phyloP scores from a whole-genome alignment of 1,139 yeast species.

The Yamadazyma sp. region DNA sequence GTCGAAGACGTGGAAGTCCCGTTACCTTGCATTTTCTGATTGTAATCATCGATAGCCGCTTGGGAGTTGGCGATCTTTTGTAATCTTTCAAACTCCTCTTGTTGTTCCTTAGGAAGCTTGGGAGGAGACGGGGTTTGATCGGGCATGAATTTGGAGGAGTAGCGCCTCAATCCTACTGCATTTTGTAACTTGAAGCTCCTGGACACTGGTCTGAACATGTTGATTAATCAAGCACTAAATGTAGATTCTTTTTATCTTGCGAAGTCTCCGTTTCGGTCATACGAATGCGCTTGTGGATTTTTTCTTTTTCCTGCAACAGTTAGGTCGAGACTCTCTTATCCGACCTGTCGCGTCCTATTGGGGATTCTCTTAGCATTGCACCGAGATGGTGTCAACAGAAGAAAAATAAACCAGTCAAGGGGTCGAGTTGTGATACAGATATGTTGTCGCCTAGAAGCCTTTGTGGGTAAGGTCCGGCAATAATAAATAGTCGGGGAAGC shows the following conservation, averaged over 20 bases:
- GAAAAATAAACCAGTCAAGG: too few species aligned
- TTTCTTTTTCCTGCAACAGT: not conserved
- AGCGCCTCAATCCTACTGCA: slow-evolving; percentile 1
- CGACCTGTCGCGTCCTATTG: not conserved
- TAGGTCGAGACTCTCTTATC: not conserved
- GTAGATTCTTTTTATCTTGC: not conserved
- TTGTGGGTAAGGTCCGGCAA: too few species aligned
- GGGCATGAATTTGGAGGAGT: slow-evolving; percentile 25
- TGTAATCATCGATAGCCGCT: slow-evolving; percentile 76
- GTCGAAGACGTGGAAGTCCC: slow-evolving; percentile 38
- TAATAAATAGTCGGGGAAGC: too few species aligned
- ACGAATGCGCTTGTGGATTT: not conserved
- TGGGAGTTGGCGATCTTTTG: slow-evolving; percentile 81
- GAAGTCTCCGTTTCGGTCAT: slow-evolving; percentile 1
- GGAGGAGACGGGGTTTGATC: slow-evolving; percentile 73
- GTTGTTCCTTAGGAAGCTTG: slow-evolving; percentile 78
- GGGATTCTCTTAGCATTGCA: too few species aligned
- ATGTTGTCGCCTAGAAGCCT: too few species aligned
- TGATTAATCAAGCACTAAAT: not conserved
- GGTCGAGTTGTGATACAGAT: too few species aligned
- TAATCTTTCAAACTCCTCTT: slow-evolving; percentile 85
- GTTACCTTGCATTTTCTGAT: slow-evolving; percentile 39
- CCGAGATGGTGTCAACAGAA: too few species aligned
- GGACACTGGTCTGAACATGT: slow-evolving; percentile 1
- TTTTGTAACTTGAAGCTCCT: too few species aligned